Evolutionary conservation across 192 early-diverging fungal species (phyloP), one percentile per base, ranked within the genome.

Genomic region (Umbelopsis isabellina): DNA sequence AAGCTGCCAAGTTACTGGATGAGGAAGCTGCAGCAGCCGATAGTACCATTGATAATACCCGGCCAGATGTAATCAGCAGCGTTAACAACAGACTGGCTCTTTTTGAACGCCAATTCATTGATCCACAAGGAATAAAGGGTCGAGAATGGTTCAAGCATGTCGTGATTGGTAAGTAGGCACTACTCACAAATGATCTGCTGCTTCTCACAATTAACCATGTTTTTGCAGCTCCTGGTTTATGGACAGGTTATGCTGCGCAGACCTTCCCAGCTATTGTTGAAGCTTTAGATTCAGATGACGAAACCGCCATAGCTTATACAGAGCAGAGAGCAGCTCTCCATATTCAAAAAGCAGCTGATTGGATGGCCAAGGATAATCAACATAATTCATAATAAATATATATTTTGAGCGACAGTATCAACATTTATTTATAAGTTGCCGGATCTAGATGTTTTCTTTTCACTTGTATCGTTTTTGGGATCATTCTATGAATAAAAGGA

Each of bases 141-240:
- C 84, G 87, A 47, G 71, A 75, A 15, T 90, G 89, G 89, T 88
- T 82, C 67, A 84, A 87, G 41, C 89, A 90, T 52, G 75, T 82
- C n/a, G 50, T 90, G 7, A 74, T 83, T 45, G 55, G 55, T 61
- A 4, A 35, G 55, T 52, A 12, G 51, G n/a, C 4, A 12, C 8
- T 11, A n/a, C 21, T 21, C 27, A 1, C n/a, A 52, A 13, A 23
- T 21, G 4, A 27, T 15, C 30, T 16, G 30, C 5, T 3, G 25
- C 37, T n/a, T 13, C 1, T 16, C n/a, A 25, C 33, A 4, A 27
- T 61, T 27, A 33, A n/a, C 4, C 16, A 27, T 35, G 8, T 5
- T 35, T 16, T 35, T 1, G 16, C 13, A 61, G 79, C 85, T 1
- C 89, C 89, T 4, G 87, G 83, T 7, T 64, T 77, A 13, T 84